Conservation (phyloP, 192 early-diverging fungal genomes). For the Backusella luteola region DNA sequence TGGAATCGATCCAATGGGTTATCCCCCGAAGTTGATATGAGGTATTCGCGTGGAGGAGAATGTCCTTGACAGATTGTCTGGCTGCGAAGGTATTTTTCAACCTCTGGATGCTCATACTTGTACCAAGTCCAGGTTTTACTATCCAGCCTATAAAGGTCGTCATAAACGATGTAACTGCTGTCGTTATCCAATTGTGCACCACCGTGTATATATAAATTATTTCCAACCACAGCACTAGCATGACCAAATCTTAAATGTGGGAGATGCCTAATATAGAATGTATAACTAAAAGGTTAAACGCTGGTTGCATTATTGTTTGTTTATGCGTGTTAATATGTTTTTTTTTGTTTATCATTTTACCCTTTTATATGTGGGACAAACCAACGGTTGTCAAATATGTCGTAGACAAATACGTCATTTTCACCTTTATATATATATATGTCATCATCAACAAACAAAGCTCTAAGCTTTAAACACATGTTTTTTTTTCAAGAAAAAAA, state of each 20-base stretch:
- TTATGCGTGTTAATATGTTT: background rate
- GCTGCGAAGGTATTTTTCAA: constrained; percentile 17
- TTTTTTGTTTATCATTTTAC: constrained; percentile 7
- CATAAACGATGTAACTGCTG: constrained; percentile 27
- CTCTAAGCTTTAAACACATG: background rate
- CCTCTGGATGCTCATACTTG: constrained; percentile 37
- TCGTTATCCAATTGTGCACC: constrained; percentile 36
- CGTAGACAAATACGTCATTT: constrained; percentile 38
- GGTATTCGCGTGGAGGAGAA: background rate
- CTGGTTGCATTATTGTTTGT: background rate
- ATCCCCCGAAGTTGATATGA: constrained; percentile 23
- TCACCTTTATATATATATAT: constrained; percentile 17
- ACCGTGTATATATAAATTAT: constrained; percentile 28
- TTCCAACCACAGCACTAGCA: constrained; percentile 19
- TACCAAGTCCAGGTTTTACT: constrained; percentile 30
- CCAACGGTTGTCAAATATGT: constrained; percentile 29
- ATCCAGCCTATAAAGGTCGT: constrained; percentile 34
- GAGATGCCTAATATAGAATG: constrained; percentile 1
- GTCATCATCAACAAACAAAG: background rate
- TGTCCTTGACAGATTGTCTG: background rate
- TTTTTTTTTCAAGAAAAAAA: background rate
- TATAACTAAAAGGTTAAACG: background rate
- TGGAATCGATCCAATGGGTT: constrained; percentile 30
- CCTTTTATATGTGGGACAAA: constrained; percentile 27
- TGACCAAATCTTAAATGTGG: constrained; percentile 39